These are phyloP conservation scores for Xylariaceae sp. DNA, from an alignment of 2,329 filamentous ascomycete species.

Conservation along the genomic window DNA sequence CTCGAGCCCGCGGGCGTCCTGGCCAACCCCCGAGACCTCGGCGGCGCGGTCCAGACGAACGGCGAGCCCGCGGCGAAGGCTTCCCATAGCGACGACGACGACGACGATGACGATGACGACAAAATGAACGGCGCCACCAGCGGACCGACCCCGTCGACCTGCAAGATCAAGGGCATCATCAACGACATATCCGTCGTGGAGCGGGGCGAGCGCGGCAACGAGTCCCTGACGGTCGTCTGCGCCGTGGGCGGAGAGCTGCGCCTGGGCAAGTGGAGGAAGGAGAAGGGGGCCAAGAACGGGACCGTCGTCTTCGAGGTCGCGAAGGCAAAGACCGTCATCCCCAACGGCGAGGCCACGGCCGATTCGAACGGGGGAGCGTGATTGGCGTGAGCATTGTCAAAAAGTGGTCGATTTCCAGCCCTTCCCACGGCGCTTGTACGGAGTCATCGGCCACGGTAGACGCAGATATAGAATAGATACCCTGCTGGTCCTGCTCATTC, in stretches of 20 bases:
- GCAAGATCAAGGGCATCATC: constrained; percentile 62
- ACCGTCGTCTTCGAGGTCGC: constrained; percentile 84
- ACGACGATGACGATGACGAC: constrained; percentile 11
- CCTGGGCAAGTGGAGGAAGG: constrained; percentile 71
- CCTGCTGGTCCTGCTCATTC: no score
- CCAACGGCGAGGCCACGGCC: constrained; percentile 19
- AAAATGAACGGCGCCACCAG: constrained; percentile 12
- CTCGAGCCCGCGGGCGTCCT: constrained; percentile 67
- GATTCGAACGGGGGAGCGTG: no score
- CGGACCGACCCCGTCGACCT: constrained; percentile 2
- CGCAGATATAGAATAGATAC: no score
- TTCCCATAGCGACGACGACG: constrained; percentile 18
- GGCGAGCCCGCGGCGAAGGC: constrained; percentile 12
- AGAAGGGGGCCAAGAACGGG: constrained; percentile 63
- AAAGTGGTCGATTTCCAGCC: no score
- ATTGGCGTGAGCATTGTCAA: no score
- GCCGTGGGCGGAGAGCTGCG: constrained; percentile 82
- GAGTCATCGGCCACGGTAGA: no score
- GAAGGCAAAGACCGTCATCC: constrained; percentile 25
- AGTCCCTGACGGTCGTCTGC: constrained; percentile 77
- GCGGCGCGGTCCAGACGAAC: constrained; percentile 14
- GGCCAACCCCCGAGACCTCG: constrained; percentile 30
- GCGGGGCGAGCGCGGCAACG: constrained; percentile 65
- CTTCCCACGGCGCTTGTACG: no score
- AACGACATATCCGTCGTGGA: constrained; percentile 88